phyloP scores from a whole-genome alignment of 208 protist species.

The Trypanosoma mega region DNA sequence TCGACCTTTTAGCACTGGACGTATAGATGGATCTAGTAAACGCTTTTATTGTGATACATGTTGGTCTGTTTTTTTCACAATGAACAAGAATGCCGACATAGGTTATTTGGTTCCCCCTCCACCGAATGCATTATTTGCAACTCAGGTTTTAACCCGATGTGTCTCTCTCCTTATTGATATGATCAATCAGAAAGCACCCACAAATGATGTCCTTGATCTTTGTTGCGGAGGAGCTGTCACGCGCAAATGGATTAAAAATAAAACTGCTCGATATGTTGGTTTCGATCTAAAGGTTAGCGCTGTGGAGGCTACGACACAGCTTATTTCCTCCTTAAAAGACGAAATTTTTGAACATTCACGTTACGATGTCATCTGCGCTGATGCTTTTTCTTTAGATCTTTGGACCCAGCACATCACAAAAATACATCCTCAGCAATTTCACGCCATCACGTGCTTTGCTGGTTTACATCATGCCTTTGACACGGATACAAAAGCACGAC shows the following conservation, averaged over 20 bases:
- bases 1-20: slow-evolving; percentile 51
- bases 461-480: slow-evolving; percentile 76
- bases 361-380: slow-evolving; percentile 75
- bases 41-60: slow-evolving; percentile 86
- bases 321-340: slow-evolving; percentile 36
- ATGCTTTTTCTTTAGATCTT: slow-evolving; percentile 76
- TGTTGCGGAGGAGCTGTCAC: slow-evolving; percentile 79
- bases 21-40: slow-evolving; percentile 52
- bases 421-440: slow-evolving; percentile 83
- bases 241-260: slow-evolving; percentile 87
- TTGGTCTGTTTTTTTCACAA: slow-evolving; percentile 67
- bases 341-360: slow-evolving; percentile 37
- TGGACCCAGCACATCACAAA: slow-evolving; percentile 71
- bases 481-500: slow-evolving; percentile 54
- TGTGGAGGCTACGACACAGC: slow-evolving; percentile 40
- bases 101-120: slow-evolving; percentile 77
- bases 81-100: slow-evolving; percentile 61
- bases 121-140: slow-evolving; percentile 65
- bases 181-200: slow-evolving; percentile 65
- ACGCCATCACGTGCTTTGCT: slow-evolving; percentile 73
- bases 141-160: slow-evolving; percentile 71
- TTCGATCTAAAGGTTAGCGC: slow-evolving; percentile 70
- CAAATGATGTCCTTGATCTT: slow-evolving; percentile 84
- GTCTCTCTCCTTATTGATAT: slow-evolving; percentile 75
- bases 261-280: slow-evolving; percentile 69